Evolutionary conservation across 2,329 filamentous ascomycete species (phyloP).

Genomic region (Hypoxylon sp.): DNA sequence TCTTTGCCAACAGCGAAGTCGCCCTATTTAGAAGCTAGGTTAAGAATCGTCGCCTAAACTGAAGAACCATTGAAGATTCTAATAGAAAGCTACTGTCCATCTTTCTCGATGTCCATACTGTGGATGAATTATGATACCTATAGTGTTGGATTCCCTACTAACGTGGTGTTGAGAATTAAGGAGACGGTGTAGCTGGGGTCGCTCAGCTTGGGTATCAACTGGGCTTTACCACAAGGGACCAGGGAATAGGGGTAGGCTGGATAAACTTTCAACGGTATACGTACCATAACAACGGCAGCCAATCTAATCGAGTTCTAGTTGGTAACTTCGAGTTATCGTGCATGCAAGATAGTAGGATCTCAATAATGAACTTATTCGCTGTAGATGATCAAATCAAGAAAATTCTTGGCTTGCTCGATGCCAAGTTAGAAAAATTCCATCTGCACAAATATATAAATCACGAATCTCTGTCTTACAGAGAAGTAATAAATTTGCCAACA

Average conservation of each 20-base stretch:
- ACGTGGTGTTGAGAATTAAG: background rate
- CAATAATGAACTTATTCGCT: background rate
- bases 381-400: background rate
- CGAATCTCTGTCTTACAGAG: slow-evolving; percentile 15
- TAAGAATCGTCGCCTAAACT: background rate
- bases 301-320: background rate
- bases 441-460: slow-evolving; percentile 7
- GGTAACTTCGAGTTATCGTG: background rate
- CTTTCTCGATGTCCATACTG: background rate
- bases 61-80: background rate
- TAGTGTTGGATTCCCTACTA: background rate
- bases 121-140: background rate
- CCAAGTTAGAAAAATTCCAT: background rate
- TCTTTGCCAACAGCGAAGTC: background rate
- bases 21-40: background rate
- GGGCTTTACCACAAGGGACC: background rate
- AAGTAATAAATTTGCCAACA: slow-evolving; percentile 12
- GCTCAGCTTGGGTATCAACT: background rate
- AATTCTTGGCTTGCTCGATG: background rate
- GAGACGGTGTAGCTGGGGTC: background rate
- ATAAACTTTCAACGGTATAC: slow-evolving; percentile 2
- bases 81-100: background rate
- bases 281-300: background rate
- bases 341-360: background rate
- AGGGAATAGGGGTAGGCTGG: background rate